These are phyloP conservation scores for Ophiobolus disseminans DNA, from an alignment of 2,329 filamentous ascomycete species.

Conservation along the genomic window DNA sequence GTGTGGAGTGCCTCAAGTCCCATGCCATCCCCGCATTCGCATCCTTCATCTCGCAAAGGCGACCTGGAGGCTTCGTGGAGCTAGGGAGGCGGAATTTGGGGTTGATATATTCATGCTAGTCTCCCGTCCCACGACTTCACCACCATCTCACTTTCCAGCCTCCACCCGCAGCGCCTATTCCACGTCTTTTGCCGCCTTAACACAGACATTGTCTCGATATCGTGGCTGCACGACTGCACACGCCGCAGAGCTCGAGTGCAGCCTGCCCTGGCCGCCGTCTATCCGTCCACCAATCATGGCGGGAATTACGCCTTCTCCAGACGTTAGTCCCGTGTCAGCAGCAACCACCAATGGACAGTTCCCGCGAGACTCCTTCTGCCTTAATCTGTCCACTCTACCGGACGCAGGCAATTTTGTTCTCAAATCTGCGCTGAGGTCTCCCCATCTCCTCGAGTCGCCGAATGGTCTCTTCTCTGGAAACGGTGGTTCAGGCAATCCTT, in stretches of 20 bases:
- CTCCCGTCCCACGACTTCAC: constrained; percentile 14
- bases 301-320: constrained; percentile 49
- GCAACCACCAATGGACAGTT: constrained; percentile 49
- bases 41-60: constrained; percentile 39
- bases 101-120: constrained; percentile 32
- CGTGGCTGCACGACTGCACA: constrained; percentile 35
- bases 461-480: constrained; percentile 42
- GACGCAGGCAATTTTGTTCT: constrained; percentile 47
- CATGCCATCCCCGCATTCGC: constrained; percentile 45
- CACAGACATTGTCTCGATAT: constrained; percentile 20
- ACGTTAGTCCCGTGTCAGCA: constrained; percentile 53
- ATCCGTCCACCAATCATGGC: constrained; percentile 50
- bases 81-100: constrained; percentile 29
- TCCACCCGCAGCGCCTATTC: constrained; percentile 6
- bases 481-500: constrained; percentile 37
- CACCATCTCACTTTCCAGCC: not conserved
- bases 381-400: constrained; percentile 49
- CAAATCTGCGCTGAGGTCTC: constrained; percentile 48
- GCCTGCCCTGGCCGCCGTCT: constrained; percentile 32
- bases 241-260: constrained; percentile 40
- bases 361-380: constrained; percentile 49
- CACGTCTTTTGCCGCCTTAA: constrained; percentile 9
- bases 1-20: constrained; percentile 41
- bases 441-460: constrained; percentile 48
- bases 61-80: constrained; percentile 26